Conservation (phyloP, 1,139 yeast species). For the Yamadazyma dendronema region DNA sequence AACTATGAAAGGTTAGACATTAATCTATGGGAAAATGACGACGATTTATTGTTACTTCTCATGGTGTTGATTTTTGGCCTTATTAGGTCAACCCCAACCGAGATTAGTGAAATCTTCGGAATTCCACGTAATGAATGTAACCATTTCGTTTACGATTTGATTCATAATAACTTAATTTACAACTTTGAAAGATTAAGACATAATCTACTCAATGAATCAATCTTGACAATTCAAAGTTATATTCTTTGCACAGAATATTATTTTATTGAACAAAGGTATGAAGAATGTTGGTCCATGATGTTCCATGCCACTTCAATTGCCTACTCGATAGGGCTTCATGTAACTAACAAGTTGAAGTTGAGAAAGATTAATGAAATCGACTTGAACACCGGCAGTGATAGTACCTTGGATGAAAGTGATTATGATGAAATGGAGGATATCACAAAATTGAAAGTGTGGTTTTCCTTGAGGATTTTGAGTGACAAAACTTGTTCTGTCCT, state of each 20-base stretch:
- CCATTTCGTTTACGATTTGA: conserved; percentile 20
- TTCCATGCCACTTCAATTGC: conserved; percentile 50
- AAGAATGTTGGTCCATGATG: conserved; percentile 50
- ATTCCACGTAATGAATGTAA: conserved; percentile 26
- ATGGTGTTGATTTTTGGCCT: conserved; percentile 44
- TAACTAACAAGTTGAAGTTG: conserved; percentile 30
- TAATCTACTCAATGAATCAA: conserved; percentile 46
- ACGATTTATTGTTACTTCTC: conserved; percentile 45
- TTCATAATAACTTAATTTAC: conserved; percentile 29
- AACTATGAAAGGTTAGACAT: conserved; percentile 28
- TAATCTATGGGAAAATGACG: conserved; percentile 49
- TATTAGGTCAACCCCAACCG: conserved; percentile 37
- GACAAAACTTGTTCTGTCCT: conserved; percentile 52
- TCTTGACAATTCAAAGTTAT: conserved; percentile 47
- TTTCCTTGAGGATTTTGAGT: conserved; percentile 45
- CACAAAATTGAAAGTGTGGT: conserved; percentile 46
- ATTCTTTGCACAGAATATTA: conserved; percentile 52
- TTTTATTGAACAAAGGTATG: conserved; percentile 48
- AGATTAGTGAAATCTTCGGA: conserved; percentile 24
- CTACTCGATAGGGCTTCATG: conserved; percentile 53
- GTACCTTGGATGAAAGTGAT: conserved; percentile 4
- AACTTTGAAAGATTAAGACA: conserved; percentile 45
- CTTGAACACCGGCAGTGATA: conserved; percentile 12
- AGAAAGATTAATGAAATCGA: conserved; percentile 16
- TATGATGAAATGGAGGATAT: conserved; percentile 27